Percentiles rank a stretch among this genome's conserved stretches.
phyloP scores from a whole-genome alignment of 768 basidiomycete genomes.

The Strobilomyces dryophilus region DNA sequence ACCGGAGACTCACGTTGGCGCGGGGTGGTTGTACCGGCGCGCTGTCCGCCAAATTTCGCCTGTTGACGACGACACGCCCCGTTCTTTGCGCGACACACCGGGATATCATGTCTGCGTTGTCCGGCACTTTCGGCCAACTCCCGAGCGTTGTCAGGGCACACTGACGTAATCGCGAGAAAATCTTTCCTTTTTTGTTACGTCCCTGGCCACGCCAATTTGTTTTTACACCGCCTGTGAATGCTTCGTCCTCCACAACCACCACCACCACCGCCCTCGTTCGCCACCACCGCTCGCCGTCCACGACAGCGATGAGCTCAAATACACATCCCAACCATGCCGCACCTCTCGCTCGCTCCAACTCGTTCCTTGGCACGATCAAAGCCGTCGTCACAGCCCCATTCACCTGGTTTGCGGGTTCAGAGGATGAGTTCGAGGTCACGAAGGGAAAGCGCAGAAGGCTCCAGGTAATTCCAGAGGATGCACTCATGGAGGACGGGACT shows the following conservation, averaged over 20 bases:
- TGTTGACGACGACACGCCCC: background rate
- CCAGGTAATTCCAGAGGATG: conserved; percentile 23
- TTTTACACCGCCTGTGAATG: conserved; percentile 13
- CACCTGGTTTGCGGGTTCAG: conserved; percentile 46
- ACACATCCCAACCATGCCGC: conserved; percentile 28
- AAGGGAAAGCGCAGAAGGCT: conserved; percentile 55
- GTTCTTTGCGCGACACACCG: background rate
- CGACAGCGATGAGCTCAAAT: conserved; percentile 27
- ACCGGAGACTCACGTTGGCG: conserved; percentile 17
- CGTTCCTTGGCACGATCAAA: conserved; percentile 60
- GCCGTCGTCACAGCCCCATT: conserved; percentile 63
- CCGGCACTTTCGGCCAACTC: background rate
- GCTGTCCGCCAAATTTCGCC: conserved; percentile 10
- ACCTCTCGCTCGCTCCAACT: conserved; percentile 48
- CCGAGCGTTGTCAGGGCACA: background rate
- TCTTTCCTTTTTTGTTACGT: conserved; percentile 9
- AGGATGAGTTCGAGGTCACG: conserved; percentile 47
- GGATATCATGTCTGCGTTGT: conserved; percentile 1
- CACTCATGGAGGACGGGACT: conserved; percentile 31
- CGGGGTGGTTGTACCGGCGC: background rate
- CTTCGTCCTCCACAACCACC: conserved; percentile 18
- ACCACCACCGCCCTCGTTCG: conserved; percentile 17
- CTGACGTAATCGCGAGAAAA: conserved; percentile 6
- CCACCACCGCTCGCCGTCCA: conserved; percentile 15
- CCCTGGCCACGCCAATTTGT: conserved; percentile 17